Evolutionary conservation across 257 asterid species (phyloP).

Genomic region (Misopates orontium): DNA sequence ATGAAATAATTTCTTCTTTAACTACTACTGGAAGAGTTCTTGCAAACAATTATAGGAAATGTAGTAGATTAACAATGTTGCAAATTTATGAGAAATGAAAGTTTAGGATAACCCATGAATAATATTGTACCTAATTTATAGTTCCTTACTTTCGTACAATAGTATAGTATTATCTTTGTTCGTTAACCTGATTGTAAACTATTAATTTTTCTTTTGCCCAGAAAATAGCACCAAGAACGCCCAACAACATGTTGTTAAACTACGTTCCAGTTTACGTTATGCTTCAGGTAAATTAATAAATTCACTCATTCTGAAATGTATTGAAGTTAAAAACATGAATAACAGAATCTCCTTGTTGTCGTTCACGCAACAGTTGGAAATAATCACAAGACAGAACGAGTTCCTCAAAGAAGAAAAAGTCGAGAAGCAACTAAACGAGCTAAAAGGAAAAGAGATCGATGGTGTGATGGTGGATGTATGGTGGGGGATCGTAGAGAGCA

Average conservation of each 20-base stretch:
- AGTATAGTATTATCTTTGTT: not conserved
- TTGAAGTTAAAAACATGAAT: no score
- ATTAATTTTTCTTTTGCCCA: conserved; percentile 15
- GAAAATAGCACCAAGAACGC: conserved; percentile 29
- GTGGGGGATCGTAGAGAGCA: conserved; percentile 81
- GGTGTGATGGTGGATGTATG: conserved; percentile 95
- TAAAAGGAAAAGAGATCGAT: conserved; percentile 60
- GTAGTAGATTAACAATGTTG: no score
- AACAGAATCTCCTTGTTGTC: no score
- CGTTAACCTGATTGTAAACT: not conserved
- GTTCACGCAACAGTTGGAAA: conserved; percentile 51
- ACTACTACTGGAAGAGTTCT: no score
- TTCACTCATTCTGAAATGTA: not conserved
- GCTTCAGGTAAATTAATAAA: conserved; percentile 51
- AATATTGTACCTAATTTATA: no score
- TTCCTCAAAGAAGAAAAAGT: conserved; percentile 43
- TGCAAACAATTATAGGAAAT: no score
- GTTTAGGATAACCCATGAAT: no score
- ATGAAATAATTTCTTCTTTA: no score
- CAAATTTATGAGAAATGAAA: no score
- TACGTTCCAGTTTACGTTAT: conserved; percentile 74
- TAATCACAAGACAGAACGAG: conserved; percentile 55
- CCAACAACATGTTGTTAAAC: conserved; percentile 35
- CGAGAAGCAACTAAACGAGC: conserved; percentile 60
- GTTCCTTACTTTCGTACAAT: no score